These are phyloP conservation scores for Ceratocystis lukuohia DNA, from an alignment of 2,329 filamentous ascomycete species.

Conservation along the genomic window DNA sequence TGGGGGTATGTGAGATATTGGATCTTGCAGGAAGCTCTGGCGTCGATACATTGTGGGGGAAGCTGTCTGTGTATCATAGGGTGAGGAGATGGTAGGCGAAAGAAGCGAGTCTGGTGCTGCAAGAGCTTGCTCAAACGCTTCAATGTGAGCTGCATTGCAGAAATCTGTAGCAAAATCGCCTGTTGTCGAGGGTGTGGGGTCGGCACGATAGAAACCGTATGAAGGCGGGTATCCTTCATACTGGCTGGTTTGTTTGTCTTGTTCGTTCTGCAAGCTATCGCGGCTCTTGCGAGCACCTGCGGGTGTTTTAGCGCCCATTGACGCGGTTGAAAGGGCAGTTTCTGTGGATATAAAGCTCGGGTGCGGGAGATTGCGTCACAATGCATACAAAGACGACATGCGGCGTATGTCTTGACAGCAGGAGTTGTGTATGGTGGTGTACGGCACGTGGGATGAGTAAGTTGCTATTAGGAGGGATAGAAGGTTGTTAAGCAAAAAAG, in stretches of 20 bases:
- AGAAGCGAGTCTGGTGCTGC: constrained; percentile 65
- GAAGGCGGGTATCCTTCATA: constrained; percentile 20
- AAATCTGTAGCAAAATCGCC: constrained; percentile 77
- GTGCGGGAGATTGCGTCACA: background rate
- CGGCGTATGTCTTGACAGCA: background rate
- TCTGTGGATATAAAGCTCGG: constrained; percentile 7
- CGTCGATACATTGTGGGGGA: constrained; percentile 23
- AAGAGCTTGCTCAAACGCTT: constrained; percentile 68
- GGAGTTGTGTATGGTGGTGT: background rate
- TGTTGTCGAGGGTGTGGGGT: constrained; percentile 54
- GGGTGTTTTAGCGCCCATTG: constrained; percentile 9
- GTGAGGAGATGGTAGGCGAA: constrained; percentile 39
- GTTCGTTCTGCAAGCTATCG: background rate
- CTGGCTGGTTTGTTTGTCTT: background rate
- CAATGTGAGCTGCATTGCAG: constrained; percentile 55
- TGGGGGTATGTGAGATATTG: constrained; percentile 10
- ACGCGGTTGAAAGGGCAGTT: background rate
- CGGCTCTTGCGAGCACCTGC: background rate
- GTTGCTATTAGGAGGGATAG: background rate
- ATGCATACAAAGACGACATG: background rate
- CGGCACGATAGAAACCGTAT: constrained; percentile 48
- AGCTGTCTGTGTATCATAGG: constrained; percentile 26
- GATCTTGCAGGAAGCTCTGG: background rate
- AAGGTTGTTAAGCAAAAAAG: background rate
- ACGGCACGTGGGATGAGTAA: background rate